A percentile compares a stretch with the other conserved stretches of the same genome.
Evolutionary conservation across 495 filamentous ascomycete genomes (phyloP).

Genomic region (Physcia stellaris): DNA sequence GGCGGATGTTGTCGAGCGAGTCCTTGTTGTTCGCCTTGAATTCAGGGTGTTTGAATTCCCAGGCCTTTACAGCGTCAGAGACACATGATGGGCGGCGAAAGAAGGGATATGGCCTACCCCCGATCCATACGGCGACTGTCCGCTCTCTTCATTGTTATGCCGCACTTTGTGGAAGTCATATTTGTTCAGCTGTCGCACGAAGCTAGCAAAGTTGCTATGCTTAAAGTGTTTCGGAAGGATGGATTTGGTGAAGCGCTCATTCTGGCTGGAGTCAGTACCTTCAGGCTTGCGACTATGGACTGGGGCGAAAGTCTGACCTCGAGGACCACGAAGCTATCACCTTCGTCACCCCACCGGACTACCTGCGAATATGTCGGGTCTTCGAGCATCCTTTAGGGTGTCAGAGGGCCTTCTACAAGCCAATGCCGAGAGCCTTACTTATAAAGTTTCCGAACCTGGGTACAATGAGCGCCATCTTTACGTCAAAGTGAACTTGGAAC

Average conservation of each 20-base stretch:
- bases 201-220: constrained; percentile 98
- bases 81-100: not conserved
- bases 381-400: constrained; percentile 74
- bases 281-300: not conserved
- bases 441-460: constrained; percentile 97
- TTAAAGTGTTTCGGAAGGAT: constrained; percentile 99
- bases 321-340: constrained; percentile 92
- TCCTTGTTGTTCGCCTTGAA: constrained; percentile 94
- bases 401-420: constrained; percentile 2
- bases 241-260: constrained; percentile 94
- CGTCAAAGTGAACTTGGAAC: constrained; percentile 22
- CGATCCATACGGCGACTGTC: constrained; percentile 78
- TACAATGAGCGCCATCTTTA: not conserved
- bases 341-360: constrained; percentile 88
- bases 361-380: constrained; percentile 85
- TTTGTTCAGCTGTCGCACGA: constrained; percentile 97
- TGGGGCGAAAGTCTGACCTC: constrained; percentile 47
- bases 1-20: constrained; percentile 87
- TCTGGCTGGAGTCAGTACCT: constrained; percentile 34
- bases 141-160: constrained; percentile 88
- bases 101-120: constrained; percentile 48
- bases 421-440: constrained; percentile 47
- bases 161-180: constrained; percentile 99
- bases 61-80: constrained; percentile 45
- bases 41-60: constrained; percentile 97